Percentiles rank a stretch among this genome's conserved stretches.
Conservation (phyloP, 2,329 filamentous ascomycete species). For the Cordyceps tenuipes region DNA sequence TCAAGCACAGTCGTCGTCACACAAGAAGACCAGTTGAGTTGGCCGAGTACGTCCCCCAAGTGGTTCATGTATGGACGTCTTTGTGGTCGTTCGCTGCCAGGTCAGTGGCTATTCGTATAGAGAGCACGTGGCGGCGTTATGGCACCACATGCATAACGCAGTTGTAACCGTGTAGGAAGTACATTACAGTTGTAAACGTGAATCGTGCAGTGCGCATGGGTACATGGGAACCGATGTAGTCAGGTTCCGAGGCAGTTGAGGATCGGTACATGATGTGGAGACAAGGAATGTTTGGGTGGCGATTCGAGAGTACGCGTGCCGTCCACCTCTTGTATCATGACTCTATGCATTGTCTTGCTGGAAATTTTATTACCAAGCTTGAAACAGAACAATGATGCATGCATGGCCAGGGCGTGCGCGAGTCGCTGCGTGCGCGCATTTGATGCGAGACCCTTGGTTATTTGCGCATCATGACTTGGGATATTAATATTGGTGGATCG, state of each 20-base stretch:
- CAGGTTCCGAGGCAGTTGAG: not conserved
- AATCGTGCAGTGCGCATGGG: constrained; percentile 2
- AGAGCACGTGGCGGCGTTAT: not conserved
- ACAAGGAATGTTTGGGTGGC: not conserved
- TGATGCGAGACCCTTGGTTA: not conserved
- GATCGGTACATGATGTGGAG: not conserved
- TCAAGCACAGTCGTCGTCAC: not conserved
- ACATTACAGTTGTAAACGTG: not conserved
- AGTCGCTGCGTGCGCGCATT: not conserved
- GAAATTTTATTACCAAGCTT: not conserved
- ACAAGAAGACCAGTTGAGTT: too few species aligned
- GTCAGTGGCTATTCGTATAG: not conserved
- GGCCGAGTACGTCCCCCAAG: not conserved
- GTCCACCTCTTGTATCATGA: too few species aligned
- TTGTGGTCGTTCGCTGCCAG: not conserved
- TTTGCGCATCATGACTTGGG: not conserved
- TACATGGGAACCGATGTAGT: too few species aligned
- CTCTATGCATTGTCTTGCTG: not conserved
- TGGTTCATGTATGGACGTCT: not conserved
- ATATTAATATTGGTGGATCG: not conserved
- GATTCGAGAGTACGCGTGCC: too few species aligned
- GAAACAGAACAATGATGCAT: constrained; percentile 1
- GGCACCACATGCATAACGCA: not conserved
- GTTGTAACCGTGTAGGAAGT: too few species aligned
- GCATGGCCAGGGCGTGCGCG: not conserved